Percentiles rank a stretch among this genome's conserved stretches.
phyloP scores from a whole-genome alignment of 2,329 filamentous ascomycete species.

The Amauroascus verrucosus region DNA sequence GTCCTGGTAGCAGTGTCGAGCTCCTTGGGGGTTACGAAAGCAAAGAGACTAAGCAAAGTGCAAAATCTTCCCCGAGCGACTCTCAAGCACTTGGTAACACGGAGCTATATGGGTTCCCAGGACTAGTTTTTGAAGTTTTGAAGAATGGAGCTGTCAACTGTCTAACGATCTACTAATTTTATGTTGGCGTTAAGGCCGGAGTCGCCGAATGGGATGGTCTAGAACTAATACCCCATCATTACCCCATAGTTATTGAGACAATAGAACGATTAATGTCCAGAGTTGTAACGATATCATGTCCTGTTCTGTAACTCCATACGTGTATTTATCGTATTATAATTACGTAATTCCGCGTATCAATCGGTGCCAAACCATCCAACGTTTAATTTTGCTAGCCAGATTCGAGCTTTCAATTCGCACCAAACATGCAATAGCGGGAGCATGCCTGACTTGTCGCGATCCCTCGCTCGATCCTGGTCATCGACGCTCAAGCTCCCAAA shows the following conservation, averaged over 20 bases:
- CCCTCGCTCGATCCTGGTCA: conserved; percentile 44
- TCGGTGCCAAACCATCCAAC: background rate
- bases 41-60: conserved; percentile 36
- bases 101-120: conserved; percentile 85
- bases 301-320: too few relatives aligned
- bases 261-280: background rate
- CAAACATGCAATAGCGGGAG: conserved; percentile 14
- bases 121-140: conserved; percentile 87
- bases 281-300: too few relatives aligned
- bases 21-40: conserved; percentile 74
- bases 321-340: background rate
- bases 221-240: conserved; percentile 1
- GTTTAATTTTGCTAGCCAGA: background rate
- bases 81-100: conserved; percentile 55
- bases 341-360: background rate
- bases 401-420: background rate
- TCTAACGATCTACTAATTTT: conserved; percentile 67
- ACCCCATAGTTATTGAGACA: too few relatives aligned
- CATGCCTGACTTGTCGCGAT: conserved; percentile 17
- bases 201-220: background rate
- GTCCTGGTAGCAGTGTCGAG: conserved; percentile 80
- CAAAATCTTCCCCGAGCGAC: conserved; percentile 38
- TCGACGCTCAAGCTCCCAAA: conserved; percentile 65
- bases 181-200: background rate
- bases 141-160: conserved; percentile 85